phyloP scores from a whole-genome alignment of 1,284 basidiomycete genomes.

The Boletus hoseneyae region DNA sequence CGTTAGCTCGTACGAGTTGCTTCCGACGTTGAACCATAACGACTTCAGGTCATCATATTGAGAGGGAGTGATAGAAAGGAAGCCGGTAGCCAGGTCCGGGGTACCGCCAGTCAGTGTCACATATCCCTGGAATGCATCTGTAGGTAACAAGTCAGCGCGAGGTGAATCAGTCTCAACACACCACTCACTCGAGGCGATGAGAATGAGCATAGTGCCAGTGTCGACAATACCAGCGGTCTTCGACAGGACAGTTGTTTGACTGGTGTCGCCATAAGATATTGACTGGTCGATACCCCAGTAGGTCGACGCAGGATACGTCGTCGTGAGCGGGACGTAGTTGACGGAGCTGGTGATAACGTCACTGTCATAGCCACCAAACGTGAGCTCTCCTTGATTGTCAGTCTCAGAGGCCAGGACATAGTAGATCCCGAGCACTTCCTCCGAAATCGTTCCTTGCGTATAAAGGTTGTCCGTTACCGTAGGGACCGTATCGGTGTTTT shows the following conservation, averaged over 20 bases:
- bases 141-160: not conserved
- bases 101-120: not conserved
- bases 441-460: no score
- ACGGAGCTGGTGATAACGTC: no score
- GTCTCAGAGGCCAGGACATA: conserved; percentile 25
- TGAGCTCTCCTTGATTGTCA: conserved; percentile 41
- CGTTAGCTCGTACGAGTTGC: no score
- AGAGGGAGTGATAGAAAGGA: not conserved
- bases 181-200: not conserved
- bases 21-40: not conserved
- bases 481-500: conserved; percentile 28
- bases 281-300: no score
- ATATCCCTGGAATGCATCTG: not conserved
- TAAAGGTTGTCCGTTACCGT: conserved; percentile 19
- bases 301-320: no score
- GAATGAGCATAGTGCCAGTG: not conserved
- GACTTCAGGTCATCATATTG: not conserved
- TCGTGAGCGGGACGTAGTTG: no score
- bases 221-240: no score
- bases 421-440: no score
- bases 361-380: conserved; percentile 43
- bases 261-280: no score
- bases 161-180: not conserved
- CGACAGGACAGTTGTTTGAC: no score
- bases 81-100: not conserved